Evolutionary conservation across 2,329 filamentous ascomycete genomes (phyloP).

Genomic region (Rutstroemia sp.): DNA sequence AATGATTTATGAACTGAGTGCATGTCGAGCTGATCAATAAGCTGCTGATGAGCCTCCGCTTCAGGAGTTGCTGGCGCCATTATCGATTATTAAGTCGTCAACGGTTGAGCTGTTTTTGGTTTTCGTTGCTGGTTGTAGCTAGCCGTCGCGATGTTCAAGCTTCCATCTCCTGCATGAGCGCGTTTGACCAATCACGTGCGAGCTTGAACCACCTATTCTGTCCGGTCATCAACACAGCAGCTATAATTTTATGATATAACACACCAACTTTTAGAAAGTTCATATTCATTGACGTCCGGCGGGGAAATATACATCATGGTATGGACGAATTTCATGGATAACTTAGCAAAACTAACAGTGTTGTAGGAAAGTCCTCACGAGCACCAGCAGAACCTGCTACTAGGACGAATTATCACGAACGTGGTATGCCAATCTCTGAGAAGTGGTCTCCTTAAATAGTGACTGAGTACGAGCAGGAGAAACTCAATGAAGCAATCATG

Average conservation of each 20-base stretch:
- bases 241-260: too few species aligned
- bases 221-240: too few species aligned
- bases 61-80: conserved; percentile 27
- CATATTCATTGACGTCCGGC: not conserved
- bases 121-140: not conserved
- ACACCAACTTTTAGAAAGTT: too few species aligned
- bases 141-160: not conserved
- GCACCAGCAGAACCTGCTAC: conserved; percentile 88
- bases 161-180: too few species aligned
- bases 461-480: conserved; percentile 57
- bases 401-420: conserved; percentile 94
- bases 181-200: too few species aligned
- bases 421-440: conserved; percentile 57
- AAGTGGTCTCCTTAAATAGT: not conserved
- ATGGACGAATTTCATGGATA: not conserved
- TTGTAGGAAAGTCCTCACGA: conserved; percentile 87
- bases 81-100: not conserved
- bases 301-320: conserved; percentile 12
- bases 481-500: conserved; percentile 89
- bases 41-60: conserved; percentile 66
- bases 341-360: not conserved
- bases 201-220: too few species aligned
- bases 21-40: conserved; percentile 89
- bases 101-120: not conserved
- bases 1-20: conserved; percentile 80